Base-by-base conservation (phyloP, 495 filamentous ascomycete genomes). In the Aspergillus biplanus region DNA sequence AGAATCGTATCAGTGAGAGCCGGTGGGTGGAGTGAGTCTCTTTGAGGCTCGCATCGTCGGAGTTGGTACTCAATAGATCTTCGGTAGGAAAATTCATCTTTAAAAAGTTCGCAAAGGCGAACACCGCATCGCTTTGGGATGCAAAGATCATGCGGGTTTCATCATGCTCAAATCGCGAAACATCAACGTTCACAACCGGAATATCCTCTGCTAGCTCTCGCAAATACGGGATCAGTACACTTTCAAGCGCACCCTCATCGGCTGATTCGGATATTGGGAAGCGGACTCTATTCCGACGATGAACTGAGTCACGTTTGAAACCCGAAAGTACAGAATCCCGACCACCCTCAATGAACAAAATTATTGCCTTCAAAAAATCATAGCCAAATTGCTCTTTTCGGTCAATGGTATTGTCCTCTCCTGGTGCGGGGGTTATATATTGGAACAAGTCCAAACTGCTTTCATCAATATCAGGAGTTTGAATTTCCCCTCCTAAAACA, bases 341-440 rank as follows among this genome's bases (percentile, higher is more conserved):
- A 9, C 87, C 87, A 5, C 82, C 83, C 49, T 85, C 83, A 4
- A 89, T 68, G 82, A 86, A 90, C 6, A 89, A 80, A 5, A 87
- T 52, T 18, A 89, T 87, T 4, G 87, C 86, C 70, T 83, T 86
- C 3, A 89, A 63, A 65, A 90, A 90, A 56, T 89, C 87, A 63
- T 88, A 88, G n/a, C 78, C 74, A 65, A 85, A 85, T 55, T 85
- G 83, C 31, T 80, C 69, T 6, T 76, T 65, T 7, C 65, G 69
- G n/a, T 77, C 69, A 16, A 82, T 70, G 0, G 72, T 67, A 44
- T 75, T 72, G 34, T 74, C 68, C 58, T 87, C 85, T 7, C 75
- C 80, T 6, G 80, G 81, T 2, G 82, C 78, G 6, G 83, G 80
- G 7, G 52, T 62, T 4, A 89, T 81, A 21, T 70, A 64, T 11